These are phyloP conservation scores for Ogataea haglerorum DNA, from an alignment of 805 yeast genomes.

Conservation along the genomic window DNA sequence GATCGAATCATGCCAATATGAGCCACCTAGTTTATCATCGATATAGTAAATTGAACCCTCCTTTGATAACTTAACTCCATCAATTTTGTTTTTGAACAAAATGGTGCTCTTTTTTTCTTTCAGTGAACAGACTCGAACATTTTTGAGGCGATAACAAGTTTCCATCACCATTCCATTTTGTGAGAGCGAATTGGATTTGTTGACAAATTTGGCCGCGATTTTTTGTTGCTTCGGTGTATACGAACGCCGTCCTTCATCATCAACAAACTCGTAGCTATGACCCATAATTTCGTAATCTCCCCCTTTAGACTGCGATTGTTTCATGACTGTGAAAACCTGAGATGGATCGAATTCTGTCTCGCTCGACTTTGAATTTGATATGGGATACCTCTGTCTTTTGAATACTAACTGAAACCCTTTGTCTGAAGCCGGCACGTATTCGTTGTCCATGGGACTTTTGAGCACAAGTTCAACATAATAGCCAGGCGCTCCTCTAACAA, in stretches of 20 bases:
- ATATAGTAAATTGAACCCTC: conserved; percentile 29
- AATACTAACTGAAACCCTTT: conserved; percentile 34
- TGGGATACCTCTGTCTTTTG: conserved; percentile 23
- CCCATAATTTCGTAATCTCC: conserved; percentile 22
- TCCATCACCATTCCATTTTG: conserved; percentile 17
- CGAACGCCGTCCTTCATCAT: conserved; percentile 4
- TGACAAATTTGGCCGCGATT: conserved; percentile 1
- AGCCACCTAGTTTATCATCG: conserved; percentile 20
- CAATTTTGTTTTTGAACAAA: conserved; percentile 24
- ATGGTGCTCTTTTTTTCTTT: conserved; percentile 23
- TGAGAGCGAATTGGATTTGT: conserved; percentile 8
- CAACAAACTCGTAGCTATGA: conserved; percentile 16
- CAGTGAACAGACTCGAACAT: conserved; percentile 20
- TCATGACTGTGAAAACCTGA: conserved; percentile 24
- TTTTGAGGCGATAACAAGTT: conserved; percentile 13
- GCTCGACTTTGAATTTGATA: conserved; percentile 3
- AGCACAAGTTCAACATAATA: conserved; percentile 46
- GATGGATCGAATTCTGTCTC: conserved; percentile 11
- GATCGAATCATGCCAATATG: conserved; percentile 28
- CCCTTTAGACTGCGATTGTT: conserved; percentile 16
- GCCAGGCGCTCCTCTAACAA: conserved; percentile 61
- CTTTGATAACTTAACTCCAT: conserved; percentile 32
- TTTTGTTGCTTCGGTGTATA: not conserved
- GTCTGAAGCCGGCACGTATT: conserved; percentile 15
- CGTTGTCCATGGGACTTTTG: conserved; percentile 7